phyloP scores from a whole-genome alignment of 2,329 filamentous ascomycete genomes.

The Zymoseptoria pseudotritici region DNA sequence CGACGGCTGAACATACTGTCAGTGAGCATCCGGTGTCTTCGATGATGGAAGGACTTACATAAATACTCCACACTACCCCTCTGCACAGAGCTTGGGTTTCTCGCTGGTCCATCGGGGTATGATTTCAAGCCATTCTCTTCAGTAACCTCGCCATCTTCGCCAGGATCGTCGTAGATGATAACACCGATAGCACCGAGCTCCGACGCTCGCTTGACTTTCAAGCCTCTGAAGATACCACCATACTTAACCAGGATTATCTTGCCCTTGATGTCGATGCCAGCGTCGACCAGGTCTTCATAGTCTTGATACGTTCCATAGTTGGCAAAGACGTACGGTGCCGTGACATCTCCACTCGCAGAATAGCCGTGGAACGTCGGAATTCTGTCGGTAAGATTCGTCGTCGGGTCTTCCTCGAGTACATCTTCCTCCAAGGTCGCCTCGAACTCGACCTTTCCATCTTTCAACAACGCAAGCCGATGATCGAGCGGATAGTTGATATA shows the following conservation, averaged over 20 bases:
- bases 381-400: slow-evolving; percentile 61
- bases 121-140: slow-evolving; percentile 70
- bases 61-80: slow-evolving; percentile 69
- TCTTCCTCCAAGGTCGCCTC: slow-evolving; percentile 73
- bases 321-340: slow-evolving; percentile 75
- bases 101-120: slow-evolving; percentile 80
- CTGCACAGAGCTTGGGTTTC: slow-evolving; percentile 83
- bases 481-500: slow-evolving; percentile 46
- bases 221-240: slow-evolving; percentile 75
- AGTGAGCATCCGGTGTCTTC: neutral
- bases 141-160: slow-evolving; percentile 75
- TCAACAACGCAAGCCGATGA: slow-evolving; percentile 39
- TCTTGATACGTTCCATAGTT: slow-evolving; percentile 87
- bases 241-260: slow-evolving; percentile 87
- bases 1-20: slow-evolving; percentile 39
- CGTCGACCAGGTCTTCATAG: slow-evolving; percentile 70
- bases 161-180: slow-evolving; percentile 80
- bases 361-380: slow-evolving; percentile 94
- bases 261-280: slow-evolving; percentile 67
- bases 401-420: slow-evolving; percentile 73
- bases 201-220: slow-evolving; percentile 89
- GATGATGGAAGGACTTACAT: slow-evolving; percentile 27
- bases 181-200: slow-evolving; percentile 83
- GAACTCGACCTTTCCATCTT: slow-evolving; percentile 30
- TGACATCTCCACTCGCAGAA: slow-evolving; percentile 86